Base-by-base conservation (phyloP, 192 early-diverging fungal genomes). In the Coemansia sp. region DNA sequence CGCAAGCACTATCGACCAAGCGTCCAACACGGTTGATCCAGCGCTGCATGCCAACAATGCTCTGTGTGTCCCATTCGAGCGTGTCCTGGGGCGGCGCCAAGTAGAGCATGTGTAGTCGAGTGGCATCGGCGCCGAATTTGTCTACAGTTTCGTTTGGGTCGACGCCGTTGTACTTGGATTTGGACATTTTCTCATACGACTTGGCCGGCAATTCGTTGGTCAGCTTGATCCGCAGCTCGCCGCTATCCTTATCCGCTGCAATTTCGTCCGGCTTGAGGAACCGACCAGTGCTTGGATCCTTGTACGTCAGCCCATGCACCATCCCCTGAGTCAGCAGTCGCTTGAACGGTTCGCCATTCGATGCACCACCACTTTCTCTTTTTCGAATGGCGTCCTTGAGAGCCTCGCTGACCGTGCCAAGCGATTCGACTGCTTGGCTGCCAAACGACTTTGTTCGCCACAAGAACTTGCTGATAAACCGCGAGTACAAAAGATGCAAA, bases 121-220 rank as follows among this genome's bases (percentile, higher is more conserved):
- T 92, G 9, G 92, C 89, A 76, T 98, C 95, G 8, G 89, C 89
- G 4, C 96, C 96, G 69, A 91, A 75, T 5, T 39, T 65, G 17
- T 12, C 45, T 14, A 80, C 69, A 44, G 74, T 73, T 68, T 87
- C 88, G 44, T 81, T 76, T 3, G 96, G 96, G 68, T 96, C 91
- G 5, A 95, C 89, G 41, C 96, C 96, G 65, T 98, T 98, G 73
- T 90, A 90, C 82, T 98, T 98, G 45, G 93, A 94, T 76, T 97
- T 98, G 67, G 92, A 94, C 96, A 98, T 98, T 69, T 98, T 98
- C 72, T 98, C 96, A 69, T 85, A 94, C 31, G 89, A 84, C 25
- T 87, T 73, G 5, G 74, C 63, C 0, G 92, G 87, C 10, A 60
- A 21, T 51, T 86, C 58, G 59, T 90, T 90, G 5, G 90, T 92